Conservation (phyloP, 2,329 filamentous ascomycete genomes). For the Talaromyces sp. region DNA sequence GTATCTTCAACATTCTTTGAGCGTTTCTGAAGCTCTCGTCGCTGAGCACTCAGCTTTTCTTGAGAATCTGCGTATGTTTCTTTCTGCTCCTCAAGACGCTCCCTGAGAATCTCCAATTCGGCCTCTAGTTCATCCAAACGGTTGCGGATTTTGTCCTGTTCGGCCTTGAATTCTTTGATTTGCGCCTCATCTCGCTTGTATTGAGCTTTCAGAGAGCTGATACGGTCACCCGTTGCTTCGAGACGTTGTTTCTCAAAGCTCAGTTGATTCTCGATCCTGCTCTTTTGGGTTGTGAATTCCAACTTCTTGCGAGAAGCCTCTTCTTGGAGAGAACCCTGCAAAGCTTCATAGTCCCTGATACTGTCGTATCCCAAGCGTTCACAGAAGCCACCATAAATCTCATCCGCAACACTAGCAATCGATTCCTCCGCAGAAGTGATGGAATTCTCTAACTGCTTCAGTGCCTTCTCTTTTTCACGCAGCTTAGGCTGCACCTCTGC, state of each 20-base stretch:
- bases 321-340: constrained; percentile 87
- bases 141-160: constrained; percentile 72
- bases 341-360: constrained; percentile 88
- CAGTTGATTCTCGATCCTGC: constrained; percentile 58
- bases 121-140: constrained; percentile 68
- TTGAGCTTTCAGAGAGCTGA: constrained; percentile 64
- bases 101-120: constrained; percentile 71
- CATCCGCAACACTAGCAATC: constrained; percentile 79
- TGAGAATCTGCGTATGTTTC: constrained; percentile 64
- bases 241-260: constrained; percentile 68
- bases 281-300: constrained; percentile 76
- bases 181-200: constrained; percentile 64
- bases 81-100: constrained; percentile 66
- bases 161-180: constrained; percentile 64
- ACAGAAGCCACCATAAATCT: constrained; percentile 83
- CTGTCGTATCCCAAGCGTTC: constrained; percentile 78
- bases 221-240: constrained; percentile 63
- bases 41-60: constrained; percentile 72
- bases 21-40: constrained; percentile 75
- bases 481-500: constrained; percentile 74
- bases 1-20: constrained; percentile 76
- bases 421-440: constrained; percentile 58
- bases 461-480: constrained; percentile 63
- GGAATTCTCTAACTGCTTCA: constrained; percentile 59
- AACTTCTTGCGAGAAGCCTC: constrained; percentile 82